Evolutionary conservation across 192 early-diverging fungal species (phyloP).

Genomic region (Phlyctochytrium bullatum): DNA sequence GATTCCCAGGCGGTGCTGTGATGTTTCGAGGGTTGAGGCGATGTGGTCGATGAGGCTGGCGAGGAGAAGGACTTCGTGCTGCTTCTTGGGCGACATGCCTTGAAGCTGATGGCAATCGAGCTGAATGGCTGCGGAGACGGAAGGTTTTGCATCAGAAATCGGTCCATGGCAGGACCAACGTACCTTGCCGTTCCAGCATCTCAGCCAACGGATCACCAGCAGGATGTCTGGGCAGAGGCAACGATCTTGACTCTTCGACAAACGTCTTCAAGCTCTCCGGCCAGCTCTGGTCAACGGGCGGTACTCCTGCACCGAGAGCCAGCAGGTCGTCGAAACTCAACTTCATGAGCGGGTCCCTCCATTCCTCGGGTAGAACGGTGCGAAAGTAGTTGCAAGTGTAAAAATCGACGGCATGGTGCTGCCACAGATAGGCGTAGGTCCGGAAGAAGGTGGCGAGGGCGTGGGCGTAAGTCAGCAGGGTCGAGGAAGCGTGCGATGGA

Average conservation of each 20-base stretch:
- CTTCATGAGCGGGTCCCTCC: slow-evolving; percentile 16
- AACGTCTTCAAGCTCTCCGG: slow-evolving; percentile 7
- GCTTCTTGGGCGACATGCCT: slow-evolving; percentile 74
- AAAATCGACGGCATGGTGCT: slow-evolving; percentile 42
- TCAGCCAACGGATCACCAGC: too few relatives aligned
- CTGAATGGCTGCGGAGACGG: too few relatives aligned
- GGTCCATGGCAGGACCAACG: too few relatives aligned
- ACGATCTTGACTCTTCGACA: not conserved
- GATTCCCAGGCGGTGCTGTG: slow-evolving; percentile 34
- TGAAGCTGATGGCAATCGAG: slow-evolving; percentile 35
- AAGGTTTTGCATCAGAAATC: too few relatives aligned
- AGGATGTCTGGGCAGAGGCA: slow-evolving; percentile 3
- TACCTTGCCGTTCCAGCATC: too few relatives aligned
- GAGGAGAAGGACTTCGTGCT: slow-evolving; percentile 65
- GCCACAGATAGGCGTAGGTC: slow-evolving; percentile 1
- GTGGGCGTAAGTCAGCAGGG: not conserved
- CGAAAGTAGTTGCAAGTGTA: slow-evolving; percentile 34
- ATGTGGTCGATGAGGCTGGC: slow-evolving; percentile 52
- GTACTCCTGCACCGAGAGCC: slow-evolving; percentile 24
- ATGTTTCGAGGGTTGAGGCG: not conserved
- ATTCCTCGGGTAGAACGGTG: slow-evolving; percentile 28
- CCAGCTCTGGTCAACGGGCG: too few relatives aligned
- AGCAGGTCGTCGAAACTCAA: slow-evolving; percentile 23
- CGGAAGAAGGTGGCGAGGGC: not conserved
- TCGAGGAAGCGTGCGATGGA: too few relatives aligned